A percentile compares a stretch with the other conserved stretches of the same genome.
Evolutionary conservation across 768 basidiomycete species (phyloP).

Genomic region (Podaxis sp.): DNA sequence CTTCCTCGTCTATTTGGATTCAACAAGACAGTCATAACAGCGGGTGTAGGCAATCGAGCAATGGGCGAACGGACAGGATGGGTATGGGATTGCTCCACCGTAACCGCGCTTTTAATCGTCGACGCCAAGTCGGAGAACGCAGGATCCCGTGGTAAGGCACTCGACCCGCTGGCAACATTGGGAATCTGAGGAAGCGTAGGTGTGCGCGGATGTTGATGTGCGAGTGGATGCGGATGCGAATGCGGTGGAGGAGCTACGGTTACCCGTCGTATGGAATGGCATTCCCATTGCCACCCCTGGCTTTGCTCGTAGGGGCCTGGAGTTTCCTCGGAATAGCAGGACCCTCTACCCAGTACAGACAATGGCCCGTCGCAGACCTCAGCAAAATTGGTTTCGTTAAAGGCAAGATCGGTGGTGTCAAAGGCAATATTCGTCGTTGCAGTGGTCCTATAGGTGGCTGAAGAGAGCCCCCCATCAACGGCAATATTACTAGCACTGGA

Average conservation of each 20-base stretch:
- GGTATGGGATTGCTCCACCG: constrained; percentile 7
- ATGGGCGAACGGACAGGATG: constrained; percentile 32
- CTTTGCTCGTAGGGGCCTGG: constrained; percentile 31
- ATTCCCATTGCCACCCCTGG: constrained; percentile 16
- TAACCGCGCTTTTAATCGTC: constrained; percentile 14
- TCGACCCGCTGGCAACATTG: neutral
- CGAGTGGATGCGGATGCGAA: constrained; percentile 14
- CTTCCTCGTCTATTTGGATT: constrained; percentile 34
- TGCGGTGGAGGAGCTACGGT: constrained; percentile 20
- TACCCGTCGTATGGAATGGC: constrained; percentile 1
- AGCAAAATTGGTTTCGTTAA: constrained; percentile 33
- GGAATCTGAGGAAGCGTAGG: constrained; percentile 15
- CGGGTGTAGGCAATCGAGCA: constrained; percentile 45
- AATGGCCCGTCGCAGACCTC: neutral
- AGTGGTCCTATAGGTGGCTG: constrained; percentile 7
- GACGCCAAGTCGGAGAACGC: constrained; percentile 9
- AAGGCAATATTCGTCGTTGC: constrained; percentile 23
- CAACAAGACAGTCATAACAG: constrained; percentile 46
- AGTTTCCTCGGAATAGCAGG: constrained; percentile 42
- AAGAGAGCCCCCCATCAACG: constrained; percentile 10
- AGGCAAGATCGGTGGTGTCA: constrained; percentile 47
- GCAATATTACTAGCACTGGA: neutral
- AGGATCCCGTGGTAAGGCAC: constrained; percentile 9
- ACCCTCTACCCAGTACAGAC: constrained; percentile 16
- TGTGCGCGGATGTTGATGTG: constrained; percentile 11